Evolutionary conservation across 768 basidiomycete species (phyloP).

Genomic region (Lepiota brunneoincarnata): DNA sequence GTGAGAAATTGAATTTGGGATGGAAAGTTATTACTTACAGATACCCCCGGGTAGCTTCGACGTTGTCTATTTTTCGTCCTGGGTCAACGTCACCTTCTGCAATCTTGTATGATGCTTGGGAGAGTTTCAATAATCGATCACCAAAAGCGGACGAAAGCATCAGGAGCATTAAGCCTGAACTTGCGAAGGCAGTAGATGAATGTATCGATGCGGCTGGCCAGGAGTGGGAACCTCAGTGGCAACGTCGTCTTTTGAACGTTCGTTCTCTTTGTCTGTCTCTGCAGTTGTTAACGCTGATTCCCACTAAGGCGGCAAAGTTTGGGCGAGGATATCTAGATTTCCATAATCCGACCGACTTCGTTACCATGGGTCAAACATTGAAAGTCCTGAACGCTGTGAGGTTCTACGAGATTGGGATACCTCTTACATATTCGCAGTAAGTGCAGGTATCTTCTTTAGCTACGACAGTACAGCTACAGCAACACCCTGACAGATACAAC

Average conservation of each 20-base stretch:
- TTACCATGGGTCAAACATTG: constrained; percentile 87
- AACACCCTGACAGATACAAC: constrained; percentile 58
- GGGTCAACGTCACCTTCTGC: constrained; percentile 92
- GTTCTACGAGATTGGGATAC: constrained; percentile 89
- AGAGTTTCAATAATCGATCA: constrained; percentile 77
- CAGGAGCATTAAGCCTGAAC: constrained; percentile 80
- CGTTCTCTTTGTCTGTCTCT: constrained; percentile 19
- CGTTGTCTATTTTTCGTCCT: constrained; percentile 83
- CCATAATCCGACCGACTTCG: constrained; percentile 89
- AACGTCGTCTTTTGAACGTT: constrained; percentile 81
- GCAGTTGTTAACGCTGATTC: background rate
- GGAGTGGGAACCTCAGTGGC: constrained; percentile 92
- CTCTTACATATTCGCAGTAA: constrained; percentile 88
- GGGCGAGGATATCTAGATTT: constrained; percentile 92
- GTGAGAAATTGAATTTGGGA: constrained; percentile 32
- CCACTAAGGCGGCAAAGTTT: constrained; percentile 86
- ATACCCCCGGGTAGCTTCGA: constrained; percentile 48
- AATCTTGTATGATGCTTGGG: constrained; percentile 90
- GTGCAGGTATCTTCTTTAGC: constrained; percentile 23
- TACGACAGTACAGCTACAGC: background rate
- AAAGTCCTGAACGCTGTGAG: constrained; percentile 94
- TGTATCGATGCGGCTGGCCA: constrained; percentile 92
- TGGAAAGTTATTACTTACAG: constrained; percentile 1
- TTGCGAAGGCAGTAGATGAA: constrained; percentile 84
- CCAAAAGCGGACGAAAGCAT: constrained; percentile 95